Conservation (phyloP, 139 green algal genomes). For the Volvox africanus region DNA sequence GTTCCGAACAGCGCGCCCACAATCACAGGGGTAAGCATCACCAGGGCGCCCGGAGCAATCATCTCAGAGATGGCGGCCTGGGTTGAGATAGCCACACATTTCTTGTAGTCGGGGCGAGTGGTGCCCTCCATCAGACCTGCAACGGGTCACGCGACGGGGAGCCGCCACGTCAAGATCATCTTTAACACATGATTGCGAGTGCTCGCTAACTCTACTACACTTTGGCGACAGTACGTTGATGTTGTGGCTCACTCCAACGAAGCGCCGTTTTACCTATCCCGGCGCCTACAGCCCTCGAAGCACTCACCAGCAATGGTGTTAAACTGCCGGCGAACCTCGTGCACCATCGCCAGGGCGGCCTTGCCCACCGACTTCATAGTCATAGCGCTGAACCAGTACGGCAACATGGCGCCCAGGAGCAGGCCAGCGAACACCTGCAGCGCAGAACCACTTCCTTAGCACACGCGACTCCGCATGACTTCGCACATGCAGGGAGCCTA, state of each 20-base stretch:
- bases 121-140: constrained; percentile 93
- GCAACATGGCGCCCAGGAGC: constrained; percentile 96
- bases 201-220: too few species aligned
- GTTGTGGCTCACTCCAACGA: too few species aligned
- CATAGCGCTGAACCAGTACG: constrained; percentile 98
- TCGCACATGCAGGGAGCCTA: too few species aligned
- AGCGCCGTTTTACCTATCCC: too few species aligned
- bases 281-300: too few species aligned
- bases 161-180: too few species aligned
- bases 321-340: constrained; percentile 95
- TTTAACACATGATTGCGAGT: too few species aligned
- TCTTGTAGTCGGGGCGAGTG: constrained; percentile 89
- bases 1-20: constrained; percentile 87
- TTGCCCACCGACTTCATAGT: constrained; percentile 99
- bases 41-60: constrained; percentile 91
- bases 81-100: constrained; percentile 93
- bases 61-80: constrained; percentile 93
- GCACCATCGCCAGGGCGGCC: constrained; percentile 89
- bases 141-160: too few species aligned
- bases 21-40: constrained; percentile 94
- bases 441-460: not conserved
- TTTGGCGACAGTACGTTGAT: too few species aligned
- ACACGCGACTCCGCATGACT: too few species aligned
- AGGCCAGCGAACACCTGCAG: constrained; percentile 90
- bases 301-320: constrained; percentile 83